Base-by-base conservation (phyloP, 345 rosid species). In the Citrus medica region DNA sequence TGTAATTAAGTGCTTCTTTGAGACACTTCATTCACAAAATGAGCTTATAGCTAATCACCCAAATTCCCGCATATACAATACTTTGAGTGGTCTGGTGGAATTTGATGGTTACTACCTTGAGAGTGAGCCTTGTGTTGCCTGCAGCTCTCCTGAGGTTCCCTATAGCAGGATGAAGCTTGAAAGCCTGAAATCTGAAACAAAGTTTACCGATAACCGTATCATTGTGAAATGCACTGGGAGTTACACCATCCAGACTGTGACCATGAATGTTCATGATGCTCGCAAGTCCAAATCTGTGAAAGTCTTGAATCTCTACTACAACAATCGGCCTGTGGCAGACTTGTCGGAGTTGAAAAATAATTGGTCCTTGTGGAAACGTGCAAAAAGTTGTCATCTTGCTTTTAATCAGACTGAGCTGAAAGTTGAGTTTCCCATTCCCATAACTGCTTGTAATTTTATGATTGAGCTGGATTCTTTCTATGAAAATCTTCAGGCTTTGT, bases 61-160 rank as follows among this genome's bases (percentile, higher is more conserved):
- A 69, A 94, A 96, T 90, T 96, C 99, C 66, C 95, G 97, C 78
- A 92, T 96, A 76, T 96, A 96, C 83, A 96, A 87, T 80, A 92
- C 98, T 69, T 86, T 94, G 86, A 89, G 97, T 82, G 88, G 97
- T 81, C 91, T 96, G 66, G 98, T 96, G 82, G 99, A 94, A 77
- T 96, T 96, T 81, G 99, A 94, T 86, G 99, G 99, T 75, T 96
- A 96, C 84, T 96, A 94, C 88, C 98, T 96, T 72, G 99, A 96
- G 89, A 96, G 97, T 71, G 99, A 96, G 79, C 99, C 99, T 22
- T 96, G 99, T 88, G 99, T 96, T 75, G 90, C 98, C 73, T 96
- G 99, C 89, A 96, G 99, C 84, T 90, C 99, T 76, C 99, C 99
- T 27, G 99, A 96, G 88, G 98, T 96, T 56, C 99, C 98, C 22